Evolutionary conservation across 116 monocot genomes (phyloP), one percentile per base, ranked within the genome.

Genomic region (Dioscorea cayenensis): DNA sequence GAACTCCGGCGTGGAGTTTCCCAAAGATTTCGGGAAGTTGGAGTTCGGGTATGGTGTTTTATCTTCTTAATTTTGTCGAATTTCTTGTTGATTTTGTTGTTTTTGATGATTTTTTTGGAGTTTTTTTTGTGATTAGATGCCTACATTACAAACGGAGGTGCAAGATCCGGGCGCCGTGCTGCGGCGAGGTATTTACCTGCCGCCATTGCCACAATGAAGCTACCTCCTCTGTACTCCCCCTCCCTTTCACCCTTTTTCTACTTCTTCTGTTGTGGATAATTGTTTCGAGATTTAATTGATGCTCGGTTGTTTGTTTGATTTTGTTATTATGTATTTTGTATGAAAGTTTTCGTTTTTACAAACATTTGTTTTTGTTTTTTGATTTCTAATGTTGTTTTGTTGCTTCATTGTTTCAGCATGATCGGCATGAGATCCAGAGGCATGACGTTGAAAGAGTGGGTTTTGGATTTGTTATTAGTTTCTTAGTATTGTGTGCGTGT

Each of bases 121-220:
- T 12, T 61, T 25, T 25, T 14, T 62, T 62, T 62, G 62, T 4
- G 23, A 11, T 27, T 73, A 94, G 94, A 63, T 94, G 94, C 81
- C 66, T 76, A 48, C 94, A 90, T 68, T 94, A 90, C 60, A 66
- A 81, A 63, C 72, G 90, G 72, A 73, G 90, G 75, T 94, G 94
- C 78, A 77, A 55, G 77, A 90, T 94, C 50, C 80, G 94, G 28
- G 94, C 90, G 7, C 87, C 94, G 4, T 94, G 94, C 71, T 94
- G 94, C 78, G 75, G 85, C 55, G 83, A 85, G 69, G 61, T 90
- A 73, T 94, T 94, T 69, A 3, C 51, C 71, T 94, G 94, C 76
- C 90, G 94, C 71, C 94, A 94, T 55, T 87, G 94, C 79, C 94
- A 94, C 81, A 83, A 94, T 61, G 90, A 90, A 51, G 81, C 85